A percentile compares a stretch with the other conserved stretches of the same genome.
Evolutionary conservation across 2,329 filamentous ascomycete species (phyloP).

Genomic region (Talaromyces sp.): DNA sequence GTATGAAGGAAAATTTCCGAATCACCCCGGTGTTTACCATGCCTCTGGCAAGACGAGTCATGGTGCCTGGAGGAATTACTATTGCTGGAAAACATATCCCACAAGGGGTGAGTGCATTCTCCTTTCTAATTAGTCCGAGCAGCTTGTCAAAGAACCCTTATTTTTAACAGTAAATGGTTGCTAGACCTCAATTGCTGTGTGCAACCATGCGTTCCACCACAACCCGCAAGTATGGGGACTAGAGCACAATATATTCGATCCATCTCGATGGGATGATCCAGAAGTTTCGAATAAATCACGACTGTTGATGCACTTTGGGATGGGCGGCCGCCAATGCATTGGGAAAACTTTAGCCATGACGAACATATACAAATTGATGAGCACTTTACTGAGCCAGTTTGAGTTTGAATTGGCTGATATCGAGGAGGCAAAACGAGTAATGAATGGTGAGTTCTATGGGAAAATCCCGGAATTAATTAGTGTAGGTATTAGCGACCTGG

Average conservation of each 20-base stretch:
- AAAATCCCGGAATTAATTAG: slow-evolving; percentile 10
- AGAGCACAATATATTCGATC: slow-evolving; percentile 36
- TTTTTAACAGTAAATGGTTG: too few relatives aligned
- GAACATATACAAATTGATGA: slow-evolving; percentile 39
- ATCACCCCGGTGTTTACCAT: slow-evolving; percentile 40
- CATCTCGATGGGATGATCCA: slow-evolving; percentile 30
- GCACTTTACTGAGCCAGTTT: slow-evolving; percentile 34
- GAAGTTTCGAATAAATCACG: slow-evolving; percentile 17
- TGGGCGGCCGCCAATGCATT: slow-evolving; percentile 38
- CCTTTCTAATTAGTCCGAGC: not conserved
- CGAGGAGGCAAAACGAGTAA: not conserved
- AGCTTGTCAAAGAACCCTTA: too few relatives aligned
- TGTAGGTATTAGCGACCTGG: slow-evolving; percentile 17
- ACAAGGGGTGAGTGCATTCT: slow-evolving; percentile 24
- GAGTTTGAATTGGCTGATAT: slow-evolving; percentile 34
- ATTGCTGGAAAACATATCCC: slow-evolving; percentile 30
- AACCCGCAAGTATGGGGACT: slow-evolving; percentile 35
- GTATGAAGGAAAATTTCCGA: slow-evolving; percentile 39
- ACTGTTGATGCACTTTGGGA: slow-evolving; percentile 40
- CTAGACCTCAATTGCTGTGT: slow-evolving; percentile 37
- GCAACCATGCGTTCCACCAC: slow-evolving; percentile 41
- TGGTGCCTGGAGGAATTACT: slow-evolving; percentile 24
- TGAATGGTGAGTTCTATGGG: not conserved
- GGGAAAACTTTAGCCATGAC: slow-evolving; percentile 38
- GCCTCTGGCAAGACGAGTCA: slow-evolving; percentile 34